phyloP scores from a whole-genome alignment of 2,329 filamentous ascomycete genomes.

The Xylariaceae sp. region DNA sequence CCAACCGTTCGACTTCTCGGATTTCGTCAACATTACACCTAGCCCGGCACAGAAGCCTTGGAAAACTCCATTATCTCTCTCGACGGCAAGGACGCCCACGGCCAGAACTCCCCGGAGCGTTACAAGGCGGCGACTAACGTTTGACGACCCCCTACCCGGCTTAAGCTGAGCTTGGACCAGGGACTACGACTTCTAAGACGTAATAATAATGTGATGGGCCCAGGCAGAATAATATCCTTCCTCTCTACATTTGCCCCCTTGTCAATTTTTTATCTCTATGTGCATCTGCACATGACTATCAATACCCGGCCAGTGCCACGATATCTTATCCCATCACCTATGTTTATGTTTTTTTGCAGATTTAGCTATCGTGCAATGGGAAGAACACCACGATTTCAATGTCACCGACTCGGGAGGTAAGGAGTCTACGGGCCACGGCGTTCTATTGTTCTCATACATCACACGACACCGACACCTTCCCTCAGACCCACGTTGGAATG shows the following conservation, averaged over 20 bases:
- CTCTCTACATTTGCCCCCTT: background rate
- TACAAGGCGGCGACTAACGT: constrained; percentile 77
- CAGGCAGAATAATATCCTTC: too few relatives aligned
- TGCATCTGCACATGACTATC: constrained; percentile 16
- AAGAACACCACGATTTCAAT: background rate
- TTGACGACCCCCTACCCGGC: constrained; percentile 66
- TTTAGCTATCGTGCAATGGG: background rate
- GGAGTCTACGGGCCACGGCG: constrained; percentile 18
- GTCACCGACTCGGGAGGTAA: constrained; percentile 13
- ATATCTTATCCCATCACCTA: constrained; percentile 14
- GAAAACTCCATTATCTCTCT: constrained; percentile 72
- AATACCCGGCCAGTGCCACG: constrained; percentile 28
- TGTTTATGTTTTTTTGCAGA: constrained; percentile 14
- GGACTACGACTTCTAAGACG: constrained; percentile 3
- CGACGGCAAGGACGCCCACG: constrained; percentile 37
- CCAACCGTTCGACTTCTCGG: constrained; percentile 86
- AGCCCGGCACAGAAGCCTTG: constrained; percentile 89
- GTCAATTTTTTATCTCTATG: constrained; percentile 1
- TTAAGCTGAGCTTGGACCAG: background rate
- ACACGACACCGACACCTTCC: background rate
- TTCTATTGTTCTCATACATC: constrained; percentile 1
- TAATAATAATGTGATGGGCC: constrained; percentile 3
- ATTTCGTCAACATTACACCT: constrained; percentile 97
- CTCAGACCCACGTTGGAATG: background rate
- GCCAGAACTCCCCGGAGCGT: constrained; percentile 64